A percentile compares a stretch with the other conserved stretches of the same genome.
Conservation (phyloP, 176 grass and related monocot species). For the Alloteropsis semialata region DNA sequence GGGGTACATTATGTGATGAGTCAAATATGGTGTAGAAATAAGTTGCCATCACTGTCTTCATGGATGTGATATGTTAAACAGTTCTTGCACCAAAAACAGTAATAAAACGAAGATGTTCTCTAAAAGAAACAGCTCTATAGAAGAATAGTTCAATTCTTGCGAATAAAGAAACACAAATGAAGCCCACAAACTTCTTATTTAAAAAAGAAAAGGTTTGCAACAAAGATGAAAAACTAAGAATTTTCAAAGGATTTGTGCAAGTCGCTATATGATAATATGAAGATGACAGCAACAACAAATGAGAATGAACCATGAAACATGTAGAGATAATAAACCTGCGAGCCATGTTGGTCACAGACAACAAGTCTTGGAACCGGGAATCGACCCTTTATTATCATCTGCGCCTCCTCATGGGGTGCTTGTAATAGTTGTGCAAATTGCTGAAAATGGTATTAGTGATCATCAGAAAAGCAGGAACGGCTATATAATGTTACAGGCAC, state of each 20-base stretch:
- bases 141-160: neutral
- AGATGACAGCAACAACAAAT: constrained; percentile 19
- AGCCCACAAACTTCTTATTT: neutral
- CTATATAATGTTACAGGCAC: neutral
- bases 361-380: constrained; percentile 97
- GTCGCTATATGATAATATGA: neutral
- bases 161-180: neutral
- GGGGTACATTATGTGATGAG: neutral
- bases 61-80: neutral
- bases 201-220: neutral
- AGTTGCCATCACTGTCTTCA: neutral
- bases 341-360: constrained; percentile 96
- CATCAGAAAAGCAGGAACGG: neutral
- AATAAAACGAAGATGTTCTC: neutral
- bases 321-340: constrained; percentile 57
- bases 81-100: neutral
- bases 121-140: neutral
- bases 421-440: constrained; percentile 88
- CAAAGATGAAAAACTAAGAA: neutral
- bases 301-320: constrained; percentile 12
- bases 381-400: constrained; percentile 74
- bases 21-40: neutral
- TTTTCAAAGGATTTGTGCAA: neutral
- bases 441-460: constrained; percentile 35
- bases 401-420: constrained; percentile 84